Percentiles rank a stretch among this genome's conserved stretches.
Evolutionary conservation across 108 stramenopile species (phyloP).

Genomic region (Chaetoceros muelleri): DNA sequence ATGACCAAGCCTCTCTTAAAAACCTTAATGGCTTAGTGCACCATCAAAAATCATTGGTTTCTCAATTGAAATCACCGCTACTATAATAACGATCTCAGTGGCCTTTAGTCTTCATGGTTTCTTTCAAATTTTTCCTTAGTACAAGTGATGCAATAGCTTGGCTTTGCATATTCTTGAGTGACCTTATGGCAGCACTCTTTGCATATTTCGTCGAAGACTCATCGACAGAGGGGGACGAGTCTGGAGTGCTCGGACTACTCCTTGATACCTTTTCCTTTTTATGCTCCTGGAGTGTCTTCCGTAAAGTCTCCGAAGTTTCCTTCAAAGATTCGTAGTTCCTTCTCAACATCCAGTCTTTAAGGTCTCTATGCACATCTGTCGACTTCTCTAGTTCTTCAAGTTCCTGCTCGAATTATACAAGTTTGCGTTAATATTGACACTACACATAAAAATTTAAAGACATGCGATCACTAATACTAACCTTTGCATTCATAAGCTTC

Average conservation of each 20-base stretch:
- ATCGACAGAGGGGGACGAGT: background rate
- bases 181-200: background rate
- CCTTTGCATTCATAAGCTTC: slow-evolving; percentile 1
- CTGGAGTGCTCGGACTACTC: background rate
- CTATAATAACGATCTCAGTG: too few relatives aligned
- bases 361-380: background rate
- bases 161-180: background rate
- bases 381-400: slow-evolving; percentile 2
- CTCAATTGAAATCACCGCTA: too few relatives aligned
- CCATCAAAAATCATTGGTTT: too few relatives aligned
- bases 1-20: too few relatives aligned
- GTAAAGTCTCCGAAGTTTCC: background rate
- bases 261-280: background rate
- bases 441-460: too few relatives aligned
- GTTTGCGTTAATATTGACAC: too few relatives aligned
- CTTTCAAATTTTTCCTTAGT: slow-evolving; percentile 1
- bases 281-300: background rate
- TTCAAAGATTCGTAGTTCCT: slow-evolving; percentile 3
- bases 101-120: background rate
- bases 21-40: too few relatives aligned
- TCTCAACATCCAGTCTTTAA: background rate
- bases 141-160: slow-evolving; percentile 5
- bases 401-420: too few relatives aligned
- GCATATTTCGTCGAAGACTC: background rate
- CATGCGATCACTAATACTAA: too few relatives aligned